Evolutionary conservation across 805 yeast species (phyloP), one percentile per base, ranked within the genome.

Genomic region (Ogataea parapolymorpha): DNA sequence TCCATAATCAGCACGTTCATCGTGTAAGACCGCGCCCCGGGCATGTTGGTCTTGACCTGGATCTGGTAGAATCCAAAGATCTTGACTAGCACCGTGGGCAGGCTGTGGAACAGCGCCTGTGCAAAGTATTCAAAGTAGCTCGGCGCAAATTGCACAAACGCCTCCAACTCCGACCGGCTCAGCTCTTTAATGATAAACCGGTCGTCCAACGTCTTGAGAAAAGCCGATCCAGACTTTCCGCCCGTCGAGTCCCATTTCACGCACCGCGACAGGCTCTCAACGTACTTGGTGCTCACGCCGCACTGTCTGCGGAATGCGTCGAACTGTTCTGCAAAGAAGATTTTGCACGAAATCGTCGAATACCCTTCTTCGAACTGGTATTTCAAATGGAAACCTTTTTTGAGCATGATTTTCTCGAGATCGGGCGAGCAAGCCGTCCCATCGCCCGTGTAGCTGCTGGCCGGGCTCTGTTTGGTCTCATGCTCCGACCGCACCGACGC

Each of bases 1-100:
- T 93, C 99, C 96, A 90, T 91, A 27, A 93, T 90, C 46, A 95
- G 72, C 17, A 91, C 85, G 62, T 93, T 96, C 82, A 90, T 82
- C 48, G 85, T 83, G 54, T 86, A 78, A 24, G 81, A 77, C 46
- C 81, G 85, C 4, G 61, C 46, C 2, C 89, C 89, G 4, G 85
- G 80, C 24, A 76, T 69, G 6, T 88, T 77, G 56, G 85, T 89
- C 51, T 85, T 81, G 39, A 93, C 85, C 51, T 88, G 90, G 35
- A 95, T 85, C 60, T 91, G 98, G 62, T 88, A 93, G 57, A 93
- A 88, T 0, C 99, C 99, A 67, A 88, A 89, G 26, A 93, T 83
- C 63, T 93, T 93, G 2, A 96, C 96, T 41, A 93, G 69, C 3
- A 93, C 95, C 0, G 97, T 91, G 0, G 97, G 96, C 50, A 95